Evolutionary conservation across 1,284 basidiomycete genomes (phyloP).

Genomic region (Termitomyces sp.): DNA sequence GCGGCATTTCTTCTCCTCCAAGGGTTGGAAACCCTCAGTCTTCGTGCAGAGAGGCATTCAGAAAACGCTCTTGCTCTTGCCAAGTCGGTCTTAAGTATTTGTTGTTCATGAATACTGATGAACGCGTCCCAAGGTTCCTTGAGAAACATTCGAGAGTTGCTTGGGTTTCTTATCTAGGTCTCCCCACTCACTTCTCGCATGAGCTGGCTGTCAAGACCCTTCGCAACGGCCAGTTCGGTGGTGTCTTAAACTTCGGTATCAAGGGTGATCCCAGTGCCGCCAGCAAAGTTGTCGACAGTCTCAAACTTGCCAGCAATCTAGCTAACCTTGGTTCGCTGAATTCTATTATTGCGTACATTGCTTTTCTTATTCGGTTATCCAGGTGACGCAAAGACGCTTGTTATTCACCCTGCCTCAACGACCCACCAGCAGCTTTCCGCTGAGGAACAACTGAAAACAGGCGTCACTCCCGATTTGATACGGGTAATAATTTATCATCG

Average conservation of each 20-base stretch:
- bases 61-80: slow-evolving; percentile 75
- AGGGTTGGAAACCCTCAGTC: slow-evolving; percentile 81
- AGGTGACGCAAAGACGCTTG: slow-evolving; percentile 73
- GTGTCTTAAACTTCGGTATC: slow-evolving; percentile 79
- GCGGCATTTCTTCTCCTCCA: slow-evolving; percentile 78
- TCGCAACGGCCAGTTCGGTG: slow-evolving; percentile 59
- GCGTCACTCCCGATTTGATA: background rate
- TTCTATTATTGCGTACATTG: background rate
- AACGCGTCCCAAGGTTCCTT: slow-evolving; percentile 43
- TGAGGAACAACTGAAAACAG: background rate
- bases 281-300: slow-evolving; percentile 65
- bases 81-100: slow-evolving; percentile 28
- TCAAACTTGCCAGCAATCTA: slow-evolving; percentile 72
- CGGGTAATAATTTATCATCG: background rate
- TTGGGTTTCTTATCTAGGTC: slow-evolving; percentile 83
- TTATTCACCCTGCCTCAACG: slow-evolving; percentile 79
- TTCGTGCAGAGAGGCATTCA: slow-evolving; percentile 72
- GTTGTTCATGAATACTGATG: background rate
- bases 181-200: slow-evolving; percentile 62
- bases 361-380: background rate
- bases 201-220: slow-evolving; percentile 45
- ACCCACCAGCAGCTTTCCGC: slow-evolving; percentile 53
- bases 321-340: slow-evolving; percentile 64
- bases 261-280: slow-evolving; percentile 61
- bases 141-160: slow-evolving; percentile 65